Evolutionary conservation across 2,329 filamentous ascomycete species (phyloP), one percentile per base, ranked within the genome.

Genomic region (Epichloe gansuensis): DNA sequence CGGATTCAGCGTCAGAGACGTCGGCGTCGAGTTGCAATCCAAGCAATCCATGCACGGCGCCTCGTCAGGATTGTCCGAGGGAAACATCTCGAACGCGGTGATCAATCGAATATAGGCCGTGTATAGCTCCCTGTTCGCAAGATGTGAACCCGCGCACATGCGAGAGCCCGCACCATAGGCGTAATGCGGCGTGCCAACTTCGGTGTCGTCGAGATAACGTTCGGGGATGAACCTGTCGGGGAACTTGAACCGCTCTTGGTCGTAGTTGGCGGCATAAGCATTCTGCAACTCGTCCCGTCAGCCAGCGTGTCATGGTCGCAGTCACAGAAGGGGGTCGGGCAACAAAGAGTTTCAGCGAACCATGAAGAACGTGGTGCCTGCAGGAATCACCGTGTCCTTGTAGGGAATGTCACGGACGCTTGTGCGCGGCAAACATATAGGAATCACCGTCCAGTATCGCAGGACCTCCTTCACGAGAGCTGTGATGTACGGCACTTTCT

Each of bases 311-410:
- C 31, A 35, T 31, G 8, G 12, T 0, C 3, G 15, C 43, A 34
- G n/a, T 46, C n/a, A 35, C 4, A 5, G 5, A 45, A 34, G 17
- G 11, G 11, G 15, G 27, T 49, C 13, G 40, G 23, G 35, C 17
- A 43, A 21, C 8, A 42, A 3, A 9, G 3, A 27, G 34, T n/a
- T 3, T 47, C 12, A 5, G 49, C 54, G 8, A 62, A 77, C 76
- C 85, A 91, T 84, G 67, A 89, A 89, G 59, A 91, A 89, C 2
- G 83, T 87, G 0, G 84, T 89, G 1, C 85, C 84, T 0, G 85
- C 76, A 0, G 87, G 87, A 39, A 93, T 86, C 1, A 75, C 69
- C 0, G 80, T 72, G 15, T 79, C 79, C 25, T 85, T 73, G 68
- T 82, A 90, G 4, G 76, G 71, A 52, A 91, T 86, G 55, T 86